These are phyloP conservation scores for Aspergillus eucalypticola DNA, from an alignment of 2,329 filamentous ascomycete genomes.

Conservation along the genomic window DNA sequence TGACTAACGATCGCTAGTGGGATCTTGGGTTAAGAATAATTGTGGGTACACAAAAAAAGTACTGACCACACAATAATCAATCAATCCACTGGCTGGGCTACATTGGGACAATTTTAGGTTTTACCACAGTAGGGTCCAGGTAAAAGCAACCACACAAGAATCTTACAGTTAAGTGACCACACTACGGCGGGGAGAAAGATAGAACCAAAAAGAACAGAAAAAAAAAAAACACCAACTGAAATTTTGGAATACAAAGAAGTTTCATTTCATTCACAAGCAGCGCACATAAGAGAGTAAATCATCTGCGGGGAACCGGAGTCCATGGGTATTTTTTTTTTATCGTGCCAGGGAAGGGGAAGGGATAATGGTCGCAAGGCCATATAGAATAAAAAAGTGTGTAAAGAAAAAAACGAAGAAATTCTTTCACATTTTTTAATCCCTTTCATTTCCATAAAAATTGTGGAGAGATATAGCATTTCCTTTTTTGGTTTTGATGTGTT, in stretches of 20 bases:
- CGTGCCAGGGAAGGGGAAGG: constrained; percentile 1
- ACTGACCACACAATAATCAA: no score
- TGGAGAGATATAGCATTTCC: constrained; percentile 23
- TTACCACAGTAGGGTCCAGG: no score
- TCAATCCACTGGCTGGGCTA: no score
- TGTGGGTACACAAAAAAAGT: no score
- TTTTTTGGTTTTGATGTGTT: constrained; percentile 14
- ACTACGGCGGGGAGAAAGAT: no score
- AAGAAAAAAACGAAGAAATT: constrained; percentile 14
- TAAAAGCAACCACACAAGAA: no score
- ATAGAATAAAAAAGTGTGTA: constrained; percentile 3
- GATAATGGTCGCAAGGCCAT: not conserved
- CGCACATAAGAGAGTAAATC: not conserved
- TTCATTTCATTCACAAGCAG: constrained; percentile 1
- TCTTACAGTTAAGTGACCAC: no score
- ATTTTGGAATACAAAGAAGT: not conserved
- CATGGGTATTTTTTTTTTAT: not conserved
- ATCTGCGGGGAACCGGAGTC: not conserved
- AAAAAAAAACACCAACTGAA: not conserved
- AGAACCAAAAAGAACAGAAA: not conserved
- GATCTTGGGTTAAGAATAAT: no score
- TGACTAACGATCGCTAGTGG: no score
- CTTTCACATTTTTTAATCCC: constrained; percentile 21
- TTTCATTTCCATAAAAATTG: constrained; percentile 16
- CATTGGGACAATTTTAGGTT: no score